phyloP scores from a whole-genome alignment of 2,329 filamentous ascomycete species.

The Hymenoscyphus fructigenus region DNA sequence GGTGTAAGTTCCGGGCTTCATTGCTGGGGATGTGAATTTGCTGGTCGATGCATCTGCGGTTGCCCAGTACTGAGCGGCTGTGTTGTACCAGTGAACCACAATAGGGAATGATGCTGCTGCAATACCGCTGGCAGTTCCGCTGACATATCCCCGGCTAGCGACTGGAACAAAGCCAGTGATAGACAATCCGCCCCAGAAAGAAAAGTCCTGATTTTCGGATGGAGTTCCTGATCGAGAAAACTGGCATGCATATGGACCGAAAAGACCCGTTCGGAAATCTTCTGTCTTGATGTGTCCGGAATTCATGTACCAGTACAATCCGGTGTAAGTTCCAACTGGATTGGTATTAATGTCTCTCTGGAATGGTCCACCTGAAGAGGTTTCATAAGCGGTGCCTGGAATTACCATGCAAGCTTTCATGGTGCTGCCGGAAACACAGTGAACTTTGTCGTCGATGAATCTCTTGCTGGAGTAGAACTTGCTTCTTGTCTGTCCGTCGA shows the following conservation, averaged over 20 bases:
- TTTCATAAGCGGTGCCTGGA: conserved; percentile 53
- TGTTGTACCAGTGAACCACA: conserved; percentile 67
- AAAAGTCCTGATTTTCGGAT: conserved; percentile 46
- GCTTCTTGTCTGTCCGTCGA: conserved; percentile 61
- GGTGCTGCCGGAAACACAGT: conserved; percentile 56
- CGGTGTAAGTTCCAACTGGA: conserved; percentile 56
- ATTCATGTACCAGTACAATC: conserved; percentile 63
- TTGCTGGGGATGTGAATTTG: conserved; percentile 61
- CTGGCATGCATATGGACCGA: conserved; percentile 63
- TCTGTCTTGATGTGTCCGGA: conserved; percentile 64
- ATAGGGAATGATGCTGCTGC: conserved; percentile 47
- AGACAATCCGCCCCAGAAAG: conserved; percentile 58
- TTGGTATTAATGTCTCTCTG: conserved; percentile 56
- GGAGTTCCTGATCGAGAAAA: conserved; percentile 61
- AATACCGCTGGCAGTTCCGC: conserved; percentile 60
- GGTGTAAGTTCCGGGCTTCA: conserved; percentile 69
- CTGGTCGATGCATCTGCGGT: conserved; percentile 51
- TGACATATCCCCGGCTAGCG: conserved; percentile 56
- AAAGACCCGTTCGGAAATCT: conserved; percentile 58
- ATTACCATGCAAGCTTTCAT: conserved; percentile 63
- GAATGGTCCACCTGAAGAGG: conserved; percentile 65
- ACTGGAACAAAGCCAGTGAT: conserved; percentile 58
- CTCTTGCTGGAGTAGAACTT: conserved; percentile 70
- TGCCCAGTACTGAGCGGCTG: conserved; percentile 63
- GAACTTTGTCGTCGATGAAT: conserved; percentile 67